These are phyloP conservation scores for Penicillium parvum DNA, from an alignment of 495 filamentous ascomycete genomes.

Conservation along the genomic window DNA sequence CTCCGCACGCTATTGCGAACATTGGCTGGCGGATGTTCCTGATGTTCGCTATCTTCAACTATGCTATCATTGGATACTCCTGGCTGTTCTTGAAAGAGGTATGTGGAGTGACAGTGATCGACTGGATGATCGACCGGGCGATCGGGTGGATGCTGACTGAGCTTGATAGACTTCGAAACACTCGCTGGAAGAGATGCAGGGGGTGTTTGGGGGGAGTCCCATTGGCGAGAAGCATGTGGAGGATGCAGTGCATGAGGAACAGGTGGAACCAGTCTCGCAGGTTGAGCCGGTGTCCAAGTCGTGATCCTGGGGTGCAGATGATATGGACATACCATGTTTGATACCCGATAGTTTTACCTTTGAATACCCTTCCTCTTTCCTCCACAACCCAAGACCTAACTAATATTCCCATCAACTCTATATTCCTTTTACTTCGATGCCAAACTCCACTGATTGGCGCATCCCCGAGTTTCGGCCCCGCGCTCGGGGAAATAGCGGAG, in stretches of 20 bases:
- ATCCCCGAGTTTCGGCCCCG: constrained; percentile 7
- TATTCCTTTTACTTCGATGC: too few species aligned
- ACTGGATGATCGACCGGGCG: too few species aligned
- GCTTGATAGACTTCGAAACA: constrained; percentile 24
- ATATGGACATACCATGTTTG: too few species aligned
- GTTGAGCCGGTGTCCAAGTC: neutral
- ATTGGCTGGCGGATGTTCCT: constrained; percentile 51
- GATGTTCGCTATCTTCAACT: constrained; percentile 54
- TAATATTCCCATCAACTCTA: too few species aligned
- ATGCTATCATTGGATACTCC: constrained; percentile 40
- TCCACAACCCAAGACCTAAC: too few species aligned
- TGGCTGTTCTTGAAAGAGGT: constrained; percentile 48
- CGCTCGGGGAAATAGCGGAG: constrained; percentile 13
- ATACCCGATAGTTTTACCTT: too few species aligned
- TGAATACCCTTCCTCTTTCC: too few species aligned
- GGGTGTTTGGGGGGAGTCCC: constrained; percentile 25
- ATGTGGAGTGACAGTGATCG: too few species aligned
- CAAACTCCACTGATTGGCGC: too few species aligned
- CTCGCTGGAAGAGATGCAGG: constrained; percentile 37
- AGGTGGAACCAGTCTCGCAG: neutral
- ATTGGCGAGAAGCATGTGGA: constrained; percentile 10
- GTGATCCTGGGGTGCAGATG: too few species aligned
- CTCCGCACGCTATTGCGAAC: constrained; percentile 46
- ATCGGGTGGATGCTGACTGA: neutral
- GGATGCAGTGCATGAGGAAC: constrained; percentile 7